Conservation (phyloP, 2,329 filamentous ascomycete species). For the Xylaria sp. region DNA sequence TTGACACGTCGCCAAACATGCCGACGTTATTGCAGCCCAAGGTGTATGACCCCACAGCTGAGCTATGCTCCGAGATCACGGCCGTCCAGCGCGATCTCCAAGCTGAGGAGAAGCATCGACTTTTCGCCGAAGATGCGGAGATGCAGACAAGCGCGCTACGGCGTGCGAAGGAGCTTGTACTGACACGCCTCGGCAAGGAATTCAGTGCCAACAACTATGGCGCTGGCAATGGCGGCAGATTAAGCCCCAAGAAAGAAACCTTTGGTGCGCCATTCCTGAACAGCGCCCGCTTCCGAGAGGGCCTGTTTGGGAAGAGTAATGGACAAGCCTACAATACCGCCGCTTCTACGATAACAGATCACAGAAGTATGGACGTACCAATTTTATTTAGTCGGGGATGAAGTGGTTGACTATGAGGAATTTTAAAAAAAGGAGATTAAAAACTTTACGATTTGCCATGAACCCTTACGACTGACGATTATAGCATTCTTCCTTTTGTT, state of each 20-base stretch:
- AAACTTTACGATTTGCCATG: slow-evolving; percentile 42
- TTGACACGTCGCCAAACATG: slow-evolving; percentile 58
- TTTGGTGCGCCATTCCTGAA: slow-evolving; percentile 51
- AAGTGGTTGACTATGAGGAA: slow-evolving; percentile 30
- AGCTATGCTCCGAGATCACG: slow-evolving; percentile 61
- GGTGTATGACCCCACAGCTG: slow-evolving; percentile 63
- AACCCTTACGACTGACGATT: slow-evolving; percentile 39
- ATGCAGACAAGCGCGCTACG: slow-evolving; percentile 65
- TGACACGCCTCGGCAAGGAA: slow-evolving; percentile 68
- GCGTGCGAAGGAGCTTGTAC: slow-evolving; percentile 69
- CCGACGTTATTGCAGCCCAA: slow-evolving; percentile 66
- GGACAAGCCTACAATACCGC: slow-evolving; percentile 31
- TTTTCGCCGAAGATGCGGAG: slow-evolving; percentile 67
- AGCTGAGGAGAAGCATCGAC: slow-evolving; percentile 65
- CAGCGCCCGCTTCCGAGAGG: slow-evolving; percentile 55
- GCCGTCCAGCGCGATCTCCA: slow-evolving; percentile 68
- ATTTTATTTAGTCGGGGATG: slow-evolving; percentile 64
- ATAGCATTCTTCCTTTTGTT: slow-evolving; percentile 33
- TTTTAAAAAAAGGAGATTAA: slow-evolving; percentile 27
- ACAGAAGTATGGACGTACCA: slow-evolving; percentile 66
- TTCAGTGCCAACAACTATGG: slow-evolving; percentile 52
- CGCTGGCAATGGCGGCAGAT: slow-evolving; percentile 45
- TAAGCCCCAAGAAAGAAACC: slow-evolving; percentile 43
- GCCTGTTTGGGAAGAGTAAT: slow-evolving; percentile 54
- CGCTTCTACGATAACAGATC: slow-evolving; percentile 44